Evolutionary conservation across 1,284 basidiomycete species (phyloP).

Genomic region (Phlebopus sp.): DNA sequence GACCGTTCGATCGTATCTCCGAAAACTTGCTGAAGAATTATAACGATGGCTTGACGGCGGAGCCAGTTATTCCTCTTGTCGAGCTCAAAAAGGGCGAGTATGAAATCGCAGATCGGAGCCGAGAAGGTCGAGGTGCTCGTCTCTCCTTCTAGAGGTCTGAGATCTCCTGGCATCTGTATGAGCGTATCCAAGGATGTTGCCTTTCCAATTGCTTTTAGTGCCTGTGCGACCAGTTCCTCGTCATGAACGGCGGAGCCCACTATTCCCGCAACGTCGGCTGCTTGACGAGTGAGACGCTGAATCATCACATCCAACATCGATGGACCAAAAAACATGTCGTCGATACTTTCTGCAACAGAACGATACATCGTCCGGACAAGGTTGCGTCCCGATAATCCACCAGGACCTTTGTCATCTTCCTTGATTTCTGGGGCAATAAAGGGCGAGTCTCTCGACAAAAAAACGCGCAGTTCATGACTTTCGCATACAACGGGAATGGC

Average conservation of each 20-base stretch:
- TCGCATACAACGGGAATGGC: conserved; percentile 76
- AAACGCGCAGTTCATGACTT: conserved; percentile 78
- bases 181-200: conserved; percentile 62
- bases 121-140: conserved; percentile 86
- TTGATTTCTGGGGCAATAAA: conserved; percentile 58
- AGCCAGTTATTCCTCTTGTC: conserved; percentile 97
- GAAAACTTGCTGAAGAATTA: conserved; percentile 92
- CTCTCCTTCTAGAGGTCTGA: conserved; percentile 82
- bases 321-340: conserved; percentile 90
- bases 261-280: conserved; percentile 82
- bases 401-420: conserved; percentile 39
- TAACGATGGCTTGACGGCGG: conserved; percentile 92
- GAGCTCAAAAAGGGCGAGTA: conserved; percentile 91
- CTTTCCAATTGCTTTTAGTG: conserved; percentile 67
- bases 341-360: conserved; percentile 87
- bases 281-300: conserved; percentile 82
- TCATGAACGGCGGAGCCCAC: conserved; percentile 77
- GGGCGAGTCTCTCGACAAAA: conserved; percentile 84
- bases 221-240: conserved; percentile 79
- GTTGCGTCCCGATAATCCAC: conserved; percentile 62
- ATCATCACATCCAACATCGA: conserved; percentile 95
- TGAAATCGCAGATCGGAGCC: conserved; percentile 89
- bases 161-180: conserved; percentile 64
- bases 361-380: conserved; percentile 84
- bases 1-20: conserved; percentile 94